These are phyloP conservation scores for Aspergillus fructus DNA, from an alignment of 2,329 filamentous ascomycete genomes.

Conservation along the genomic window DNA sequence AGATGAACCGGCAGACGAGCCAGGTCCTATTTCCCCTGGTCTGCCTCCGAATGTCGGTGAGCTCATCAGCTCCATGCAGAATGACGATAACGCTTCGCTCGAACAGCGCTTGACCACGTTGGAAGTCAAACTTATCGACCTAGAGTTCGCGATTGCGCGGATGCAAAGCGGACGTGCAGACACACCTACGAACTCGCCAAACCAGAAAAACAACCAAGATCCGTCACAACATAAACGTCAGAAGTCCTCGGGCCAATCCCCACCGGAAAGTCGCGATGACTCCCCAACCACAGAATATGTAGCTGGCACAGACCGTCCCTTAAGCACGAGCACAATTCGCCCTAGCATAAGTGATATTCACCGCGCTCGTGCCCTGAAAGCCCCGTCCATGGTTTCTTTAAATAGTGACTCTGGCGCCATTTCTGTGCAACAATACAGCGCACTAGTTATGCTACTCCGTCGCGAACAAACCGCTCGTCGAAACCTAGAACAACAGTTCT, in stretches of 20 bases:
- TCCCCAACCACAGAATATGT: slow-evolving; percentile 9
- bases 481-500: slow-evolving; percentile 45
- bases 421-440: slow-evolving; percentile 49
- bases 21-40: slow-evolving; percentile 15
- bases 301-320: slow-evolving; percentile 23
- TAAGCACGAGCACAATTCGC: slow-evolving; percentile 33
- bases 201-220: slow-evolving; percentile 18
- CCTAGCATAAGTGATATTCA: slow-evolving; percentile 32
- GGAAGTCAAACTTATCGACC: slow-evolving; percentile 51
- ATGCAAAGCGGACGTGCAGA: slow-evolving; percentile 40
- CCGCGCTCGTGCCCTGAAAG: slow-evolving; percentile 24
- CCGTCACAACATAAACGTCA: slow-evolving; percentile 12
- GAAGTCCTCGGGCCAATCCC: slow-evolving; percentile 18
- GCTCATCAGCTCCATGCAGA: slow-evolving; percentile 40
- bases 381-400: slow-evolving; percentile 32
- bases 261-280: slow-evolving; percentile 5
- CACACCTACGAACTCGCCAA: slow-evolving; percentile 15
- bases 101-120: slow-evolving; percentile 50
- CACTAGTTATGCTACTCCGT: slow-evolving; percentile 45
- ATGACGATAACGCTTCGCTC: slow-evolving; percentile 40
- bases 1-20: slow-evolving; percentile 13
- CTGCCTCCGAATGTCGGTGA: slow-evolving; percentile 38
- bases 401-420: slow-evolving; percentile 33
- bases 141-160: slow-evolving; percentile 51
- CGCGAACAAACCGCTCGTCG: slow-evolving; percentile 48